These are phyloP conservation scores for Thielaviopsis populi DNA, from an alignment of 2,329 filamentous ascomycete genomes.

Conservation along the genomic window DNA sequence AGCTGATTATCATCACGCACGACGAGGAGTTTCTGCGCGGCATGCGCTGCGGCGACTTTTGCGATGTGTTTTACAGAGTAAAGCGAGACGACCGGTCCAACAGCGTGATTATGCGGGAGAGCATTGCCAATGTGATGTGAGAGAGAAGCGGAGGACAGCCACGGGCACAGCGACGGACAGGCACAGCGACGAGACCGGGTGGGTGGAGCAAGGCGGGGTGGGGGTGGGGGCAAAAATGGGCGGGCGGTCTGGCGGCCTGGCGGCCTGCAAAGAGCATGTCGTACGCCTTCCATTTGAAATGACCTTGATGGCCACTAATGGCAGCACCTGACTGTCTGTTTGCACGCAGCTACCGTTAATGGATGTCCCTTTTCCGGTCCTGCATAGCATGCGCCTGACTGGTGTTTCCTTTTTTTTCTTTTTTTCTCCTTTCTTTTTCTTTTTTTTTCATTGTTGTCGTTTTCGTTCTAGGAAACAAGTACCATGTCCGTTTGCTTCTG, in stretches of 20 bases:
- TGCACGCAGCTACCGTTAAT: neutral
- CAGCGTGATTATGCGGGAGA: conserved; percentile 64
- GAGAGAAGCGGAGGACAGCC: neutral
- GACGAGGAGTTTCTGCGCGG: conserved; percentile 88
- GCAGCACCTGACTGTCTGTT: neutral
- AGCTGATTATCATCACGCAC: conserved; percentile 96
- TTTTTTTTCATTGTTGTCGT: neutral
- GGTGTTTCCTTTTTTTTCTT: neutral
- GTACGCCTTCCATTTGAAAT: neutral
- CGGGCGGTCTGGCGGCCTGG: neutral
- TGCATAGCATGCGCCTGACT: no score
- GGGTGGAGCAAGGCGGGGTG: neutral
- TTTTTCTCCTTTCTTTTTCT: neutral
- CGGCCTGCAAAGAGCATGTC: neutral
- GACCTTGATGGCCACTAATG: neutral
- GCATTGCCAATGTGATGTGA: conserved; percentile 36
- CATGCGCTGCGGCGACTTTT: conserved; percentile 90
- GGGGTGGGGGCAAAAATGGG: neutral
- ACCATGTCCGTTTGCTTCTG: neutral
- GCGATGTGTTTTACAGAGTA: conserved; percentile 81
- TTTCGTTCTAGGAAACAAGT: neutral
- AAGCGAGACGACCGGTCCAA: conserved; percentile 72
- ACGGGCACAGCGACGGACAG: neutral
- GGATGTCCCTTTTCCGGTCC: no score
- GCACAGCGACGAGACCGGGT: neutral